Evolutionary conservation across 352 stramenopile genomes (phyloP).

Genomic region (Phytophthora pistaciae): DNA sequence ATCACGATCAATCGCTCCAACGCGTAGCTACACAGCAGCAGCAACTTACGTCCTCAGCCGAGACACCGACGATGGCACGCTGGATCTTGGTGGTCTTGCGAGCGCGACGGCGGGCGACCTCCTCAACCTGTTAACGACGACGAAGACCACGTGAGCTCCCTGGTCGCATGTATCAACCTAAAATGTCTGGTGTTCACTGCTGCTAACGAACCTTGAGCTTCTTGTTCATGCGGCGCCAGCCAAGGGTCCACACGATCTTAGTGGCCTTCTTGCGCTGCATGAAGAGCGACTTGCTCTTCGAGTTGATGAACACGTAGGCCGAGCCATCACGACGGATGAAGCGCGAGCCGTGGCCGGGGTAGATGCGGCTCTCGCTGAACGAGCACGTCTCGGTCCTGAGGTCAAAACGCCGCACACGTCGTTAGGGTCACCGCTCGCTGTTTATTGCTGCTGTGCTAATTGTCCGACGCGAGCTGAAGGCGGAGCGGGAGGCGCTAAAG

Average conservation of each 20-base stretch:
- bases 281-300: slow-evolving; percentile 98
- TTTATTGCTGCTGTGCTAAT: not conserved
- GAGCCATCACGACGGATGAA: slow-evolving; percentile 98
- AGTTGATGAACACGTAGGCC: slow-evolving; percentile 95
- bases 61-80: slow-evolving; percentile 97
- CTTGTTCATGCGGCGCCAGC: slow-evolving; percentile 99
- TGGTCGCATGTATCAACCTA: not conserved
- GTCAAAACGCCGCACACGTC: slow-evolving; percentile 29
- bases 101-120: slow-evolving; percentile 82
- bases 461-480: not conserved
- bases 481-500: not conserved
- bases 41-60: slow-evolving; percentile 92
- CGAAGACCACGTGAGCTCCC: slow-evolving; percentile 4
- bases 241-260: slow-evolving; percentile 99
- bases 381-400: slow-evolving; percentile 91
- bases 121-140: slow-evolving; percentile 65
- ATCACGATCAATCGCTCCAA: not conserved
- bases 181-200: not conserved
- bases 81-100: slow-evolving; percentile 97
- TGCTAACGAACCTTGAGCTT: slow-evolving; percentile 94
- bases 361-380: slow-evolving; percentile 95
- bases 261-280: slow-evolving; percentile 99
- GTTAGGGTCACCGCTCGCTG: slow-evolving; percentile 16
- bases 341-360: slow-evolving; percentile 99
- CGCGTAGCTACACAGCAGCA: not conserved